Evolutionary conservation across 1,284 basidiomycete genomes (phyloP), one percentile per base, ranked within the genome.

Genomic region (Ustilago bromivora): DNA sequence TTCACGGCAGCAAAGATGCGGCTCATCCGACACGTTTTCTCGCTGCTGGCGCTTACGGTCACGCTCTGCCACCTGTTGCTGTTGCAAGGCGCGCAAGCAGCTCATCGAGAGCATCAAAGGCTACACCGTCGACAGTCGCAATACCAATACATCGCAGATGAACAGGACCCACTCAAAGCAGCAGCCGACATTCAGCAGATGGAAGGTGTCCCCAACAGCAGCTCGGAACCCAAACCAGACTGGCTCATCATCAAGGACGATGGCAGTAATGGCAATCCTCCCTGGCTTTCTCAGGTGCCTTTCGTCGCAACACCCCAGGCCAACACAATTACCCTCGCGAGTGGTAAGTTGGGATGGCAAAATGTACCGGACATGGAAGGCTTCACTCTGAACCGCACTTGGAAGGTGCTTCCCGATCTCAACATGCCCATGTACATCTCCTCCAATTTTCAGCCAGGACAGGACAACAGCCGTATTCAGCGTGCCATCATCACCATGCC

Each of bases 401-500:
- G 57, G 51, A 31, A 71, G n/a, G 61, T 81, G 19, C 36, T 66
- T 0, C 75, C 68, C 8, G 57, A 52, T 31, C 54, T 71, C 11
- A 43, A 66, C 57, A 80, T 80, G 76, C 81, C 81, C 13, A 76
- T 81, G 61, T 82, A 82, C 65, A 61, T 79, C 19, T 66, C 78
- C n/a, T 38, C 62, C 15, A 71, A 38, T 41, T 77, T 79, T 51
- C 57, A 53, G 10, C 71, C 71, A 1, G 75, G 75, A n/a, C 19
- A 54, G 9, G 64, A 82, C 57, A 73, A 71, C 38, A 61, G 59
- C 51, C 51, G 46, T 11, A 77, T 84, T 40, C 80, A 84, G 51
- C 74, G 82, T 6, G 80, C 75, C 46, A 64, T 84, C 61, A 74
- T 84, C 23, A 73, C 69, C 12, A 74, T 71, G 63, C 82, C 82